A percentile compares a stretch with the other conserved stretches of the same genome.
Evolutionary conservation across 331 rosid genomes (phyloP).

Genomic region (Acacia pycnantha): DNA sequence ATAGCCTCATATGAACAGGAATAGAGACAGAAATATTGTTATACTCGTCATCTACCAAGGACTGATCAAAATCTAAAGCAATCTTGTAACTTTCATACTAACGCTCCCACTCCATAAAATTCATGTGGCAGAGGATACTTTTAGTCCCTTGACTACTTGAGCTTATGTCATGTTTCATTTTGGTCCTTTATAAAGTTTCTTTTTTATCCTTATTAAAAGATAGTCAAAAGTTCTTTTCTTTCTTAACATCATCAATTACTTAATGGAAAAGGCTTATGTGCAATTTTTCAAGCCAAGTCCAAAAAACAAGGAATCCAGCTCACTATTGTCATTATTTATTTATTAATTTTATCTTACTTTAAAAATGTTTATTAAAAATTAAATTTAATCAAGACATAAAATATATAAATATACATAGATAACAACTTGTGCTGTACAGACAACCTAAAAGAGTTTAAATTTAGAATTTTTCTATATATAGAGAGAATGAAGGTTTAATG

Average conservation of each 20-base stretch:
- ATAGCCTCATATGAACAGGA: neutral
- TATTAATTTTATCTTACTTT: neutral
- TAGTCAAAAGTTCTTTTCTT: neutral
- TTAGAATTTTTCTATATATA: neutral
- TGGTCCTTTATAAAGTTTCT: neutral
- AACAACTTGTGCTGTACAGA: neutral
- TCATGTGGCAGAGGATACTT: neutral
- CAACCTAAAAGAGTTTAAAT: neutral
- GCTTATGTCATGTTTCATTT: neutral
- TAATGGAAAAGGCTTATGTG: neutral
- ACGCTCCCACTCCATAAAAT: neutral
- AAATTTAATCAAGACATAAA: neutral
- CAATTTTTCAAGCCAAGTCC: neutral
- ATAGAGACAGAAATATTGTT: neutral
- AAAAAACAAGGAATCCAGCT: neutral
- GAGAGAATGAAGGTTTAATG: neutral
- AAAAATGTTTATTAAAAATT: neutral
- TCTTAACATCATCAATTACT: neutral
- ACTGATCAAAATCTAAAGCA: neutral
- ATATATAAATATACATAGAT: neutral
- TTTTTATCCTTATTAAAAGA: neutral
- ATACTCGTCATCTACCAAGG: neutral
- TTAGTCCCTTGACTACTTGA: neutral
- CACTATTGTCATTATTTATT: neutral
- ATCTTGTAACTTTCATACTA: neutral